phyloP scores from a whole-genome alignment of 2,329 filamentous ascomycete genomes.

The Pyrenochaeta sp. region DNA sequence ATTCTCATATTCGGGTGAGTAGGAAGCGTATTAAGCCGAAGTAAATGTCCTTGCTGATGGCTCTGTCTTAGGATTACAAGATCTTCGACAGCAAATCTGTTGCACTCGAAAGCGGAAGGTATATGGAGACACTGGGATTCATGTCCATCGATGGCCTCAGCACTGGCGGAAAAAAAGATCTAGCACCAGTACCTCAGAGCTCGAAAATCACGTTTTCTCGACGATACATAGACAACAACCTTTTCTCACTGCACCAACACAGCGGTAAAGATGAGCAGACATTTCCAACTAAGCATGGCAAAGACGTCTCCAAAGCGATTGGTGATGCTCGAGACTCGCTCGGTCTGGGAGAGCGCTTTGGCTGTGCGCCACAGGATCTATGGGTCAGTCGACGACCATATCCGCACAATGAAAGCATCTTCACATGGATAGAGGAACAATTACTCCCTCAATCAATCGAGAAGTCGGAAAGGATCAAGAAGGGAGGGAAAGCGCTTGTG shows the following conservation, averaged over 20 bases:
- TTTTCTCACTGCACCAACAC: slow-evolving; percentile 84
- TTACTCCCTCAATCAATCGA: slow-evolving; percentile 74
- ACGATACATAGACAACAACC: slow-evolving; percentile 92
- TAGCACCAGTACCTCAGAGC: slow-evolving; percentile 20
- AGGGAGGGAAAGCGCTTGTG: slow-evolving; percentile 70
- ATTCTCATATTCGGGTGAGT: slow-evolving; percentile 87
- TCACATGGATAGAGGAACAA: slow-evolving; percentile 77
- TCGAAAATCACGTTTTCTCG: slow-evolving; percentile 69
- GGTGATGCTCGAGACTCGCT: slow-evolving; percentile 72
- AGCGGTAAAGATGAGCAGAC: slow-evolving; percentile 73
- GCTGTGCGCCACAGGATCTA: slow-evolving; percentile 81
- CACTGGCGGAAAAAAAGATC: slow-evolving; percentile 46
- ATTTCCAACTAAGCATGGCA: slow-evolving; percentile 79
- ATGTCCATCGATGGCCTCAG: slow-evolving; percentile 78
- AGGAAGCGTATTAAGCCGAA: no score
- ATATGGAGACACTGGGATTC: slow-evolving; percentile 95
- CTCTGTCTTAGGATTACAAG: no score
- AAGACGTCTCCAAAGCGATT: slow-evolving; percentile 75
- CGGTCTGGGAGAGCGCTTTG: slow-evolving; percentile 74
- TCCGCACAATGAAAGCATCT: slow-evolving; percentile 76
- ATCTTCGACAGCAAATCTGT: slow-evolving; percentile 80
- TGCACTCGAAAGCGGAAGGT: slow-evolving; percentile 85
- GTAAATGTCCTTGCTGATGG: no score
- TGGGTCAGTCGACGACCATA: slow-evolving; percentile 86
- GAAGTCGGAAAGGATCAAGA: slow-evolving; percentile 47